Base-by-base conservation (phyloP, 768 basidiomycete species). In the Lactifluus piperatus region DNA sequence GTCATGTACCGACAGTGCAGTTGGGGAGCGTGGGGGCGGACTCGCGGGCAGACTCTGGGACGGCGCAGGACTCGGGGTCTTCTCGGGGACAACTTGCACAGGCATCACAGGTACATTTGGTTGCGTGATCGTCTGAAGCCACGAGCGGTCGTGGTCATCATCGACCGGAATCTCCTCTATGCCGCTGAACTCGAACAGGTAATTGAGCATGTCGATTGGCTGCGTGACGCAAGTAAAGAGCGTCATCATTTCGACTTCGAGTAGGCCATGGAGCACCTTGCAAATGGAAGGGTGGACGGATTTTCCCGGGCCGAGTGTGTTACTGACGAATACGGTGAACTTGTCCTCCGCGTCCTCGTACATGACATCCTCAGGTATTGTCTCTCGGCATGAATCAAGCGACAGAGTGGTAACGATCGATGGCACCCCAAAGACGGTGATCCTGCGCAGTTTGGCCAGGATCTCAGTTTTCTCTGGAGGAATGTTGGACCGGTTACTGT, bases 21-120 rank as follows among this genome's bases (percentile, higher is more conserved):
- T n/a, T 6, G 46, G 26, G 1, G 59, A 10, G 18, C 24, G 48
- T 4, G 53, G 49, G 8, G 48, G 48, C 41, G 56, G 22, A 50
- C 56, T 44, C 20, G 43, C 43, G 8, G 48, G 48, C 41, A 48
- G 22, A 50, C 56, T 44, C 20, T 32, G 43, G n/a, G 20, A 48
- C 5, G 24, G 41, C 10, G 5, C 29, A n/a, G 26, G 54, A 43
- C 46, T 44, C 29, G 32, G 48, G 16, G 58, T 41, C 34, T 11
- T 45, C 49, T 51, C 59, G 14, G 54, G 45, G 45, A 37, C 24
- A 48, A 16, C 26, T 6, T 37, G 7, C 9, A 24, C 22, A 1
- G 60, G 60, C 10, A 62, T 36, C 13, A 62, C 37, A 7, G 57
- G 60, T 9, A 58, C 30, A 20, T 52, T 29, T n/a, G 62, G 57